A percentile compares a stretch with the other conserved stretches of the same genome.
Evolutionary conservation across 2,329 filamentous ascomycete species (phyloP).

Genomic region (Arachnomyces sp.): DNA sequence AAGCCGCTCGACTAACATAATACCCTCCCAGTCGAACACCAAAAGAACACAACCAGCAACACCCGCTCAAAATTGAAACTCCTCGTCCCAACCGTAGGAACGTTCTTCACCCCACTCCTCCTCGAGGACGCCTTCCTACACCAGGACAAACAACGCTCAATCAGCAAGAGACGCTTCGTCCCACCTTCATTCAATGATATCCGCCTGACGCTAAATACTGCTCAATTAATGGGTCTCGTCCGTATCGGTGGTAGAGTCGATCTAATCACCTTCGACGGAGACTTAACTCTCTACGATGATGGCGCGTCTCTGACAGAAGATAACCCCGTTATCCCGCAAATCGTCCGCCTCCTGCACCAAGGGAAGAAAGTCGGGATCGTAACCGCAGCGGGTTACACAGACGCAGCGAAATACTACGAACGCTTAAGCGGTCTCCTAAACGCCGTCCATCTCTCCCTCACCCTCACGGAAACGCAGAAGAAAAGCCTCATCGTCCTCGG

Average conservation of each 20-base stretch:
- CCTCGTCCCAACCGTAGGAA: constrained; percentile 82
- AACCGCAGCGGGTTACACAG: constrained; percentile 90
- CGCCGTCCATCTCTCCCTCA: constrained; percentile 56
- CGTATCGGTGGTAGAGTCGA: constrained; percentile 58
- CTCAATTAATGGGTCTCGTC: constrained; percentile 86
- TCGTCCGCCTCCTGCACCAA: constrained; percentile 62
- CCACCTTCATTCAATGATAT: constrained; percentile 97
- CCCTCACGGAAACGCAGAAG: constrained; percentile 58
- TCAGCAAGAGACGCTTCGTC: constrained; percentile 85
- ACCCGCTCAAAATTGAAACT: constrained; percentile 79
- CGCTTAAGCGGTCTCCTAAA: constrained; percentile 81
- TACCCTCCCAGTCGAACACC: constrained; percentile 61
- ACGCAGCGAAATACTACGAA: constrained; percentile 75
- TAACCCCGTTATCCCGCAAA: constrained; percentile 66
- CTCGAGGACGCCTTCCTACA: constrained; percentile 85
- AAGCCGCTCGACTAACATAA: neutral
- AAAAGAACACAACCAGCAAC: constrained; percentile 54
- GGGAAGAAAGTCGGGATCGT: constrained; percentile 88
- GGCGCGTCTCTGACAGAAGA: constrained; percentile 66
- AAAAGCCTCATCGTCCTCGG: constrained; percentile 84
- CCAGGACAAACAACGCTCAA: constrained; percentile 77
- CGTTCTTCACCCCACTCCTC: constrained; percentile 81
- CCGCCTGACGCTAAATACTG: constrained; percentile 84
- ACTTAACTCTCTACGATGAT: constrained; percentile 92
- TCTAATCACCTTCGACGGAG: constrained; percentile 92